These are phyloP conservation scores for Leccinum obscurum DNA, from an alignment of 768 basidiomycete genomes.

Conservation along the genomic window DNA sequence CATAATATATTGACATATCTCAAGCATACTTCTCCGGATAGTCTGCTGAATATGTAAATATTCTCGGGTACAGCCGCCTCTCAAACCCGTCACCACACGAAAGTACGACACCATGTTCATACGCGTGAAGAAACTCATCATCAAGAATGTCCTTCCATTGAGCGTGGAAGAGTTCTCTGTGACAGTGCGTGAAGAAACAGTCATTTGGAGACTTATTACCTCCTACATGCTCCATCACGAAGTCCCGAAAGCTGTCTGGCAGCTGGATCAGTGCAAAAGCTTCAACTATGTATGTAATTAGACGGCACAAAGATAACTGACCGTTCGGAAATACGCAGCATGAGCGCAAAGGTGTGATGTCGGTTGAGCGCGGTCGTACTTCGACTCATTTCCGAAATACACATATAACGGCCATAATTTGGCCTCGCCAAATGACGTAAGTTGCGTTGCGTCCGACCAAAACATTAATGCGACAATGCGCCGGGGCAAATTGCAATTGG, in stretches of 20 bases:
- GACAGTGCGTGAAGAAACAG: not conserved
- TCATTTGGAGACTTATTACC: not conserved
- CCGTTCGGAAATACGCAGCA: slow-evolving; percentile 13
- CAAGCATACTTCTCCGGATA: not conserved
- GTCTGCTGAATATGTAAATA: not conserved
- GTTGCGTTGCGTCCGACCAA: not conserved
- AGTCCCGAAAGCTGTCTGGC: not conserved
- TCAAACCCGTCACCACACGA: not conserved
- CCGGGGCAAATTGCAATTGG: slow-evolving; percentile 11
- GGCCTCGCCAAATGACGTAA: not conserved
- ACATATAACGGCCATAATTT: slow-evolving; percentile 26
- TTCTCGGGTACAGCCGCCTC: not conserved
- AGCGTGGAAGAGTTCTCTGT: not conserved
- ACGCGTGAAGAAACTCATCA: not conserved
- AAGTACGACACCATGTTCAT: not conserved
- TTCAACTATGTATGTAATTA: too few relatives aligned
- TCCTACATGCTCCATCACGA: not conserved
- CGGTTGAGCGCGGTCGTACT: slow-evolving; percentile 24
- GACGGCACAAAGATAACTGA: not conserved
- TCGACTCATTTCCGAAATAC: slow-evolving; percentile 26
- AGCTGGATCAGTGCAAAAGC: not conserved
- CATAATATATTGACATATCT: not conserved
- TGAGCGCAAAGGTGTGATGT: slow-evolving; percentile 8
- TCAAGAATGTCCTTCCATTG: not conserved
- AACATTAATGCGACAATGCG: too few relatives aligned